Evolutionary conservation across 2,329 filamentous ascomycete species (phyloP).

Genomic region (Pseudogymnoascus sp.): DNA sequence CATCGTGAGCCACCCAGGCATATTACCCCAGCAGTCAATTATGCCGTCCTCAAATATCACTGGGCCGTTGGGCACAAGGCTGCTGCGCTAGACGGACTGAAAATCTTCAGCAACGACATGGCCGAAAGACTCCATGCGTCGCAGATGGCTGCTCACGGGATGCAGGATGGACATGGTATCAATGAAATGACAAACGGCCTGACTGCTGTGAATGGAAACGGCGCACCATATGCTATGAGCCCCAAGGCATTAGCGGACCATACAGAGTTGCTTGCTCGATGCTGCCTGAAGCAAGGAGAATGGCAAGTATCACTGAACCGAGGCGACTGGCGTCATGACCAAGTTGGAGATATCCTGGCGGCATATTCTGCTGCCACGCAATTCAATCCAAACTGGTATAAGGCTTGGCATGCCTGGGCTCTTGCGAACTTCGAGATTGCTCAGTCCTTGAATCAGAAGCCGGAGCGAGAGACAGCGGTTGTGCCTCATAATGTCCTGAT

Average conservation of each 20-base stretch:
- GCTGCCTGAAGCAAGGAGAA: conserved; percentile 91
- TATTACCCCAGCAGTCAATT: conserved; percentile 67
- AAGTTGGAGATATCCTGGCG: conserved; percentile 80
- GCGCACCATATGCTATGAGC: conserved; percentile 33
- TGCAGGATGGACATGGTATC: conserved; percentile 28
- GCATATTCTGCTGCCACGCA: conserved; percentile 88
- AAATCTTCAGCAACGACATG: conserved; percentile 53
- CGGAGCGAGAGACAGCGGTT: conserved; percentile 30
- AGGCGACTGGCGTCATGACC: conserved; percentile 80
- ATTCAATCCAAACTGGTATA: conserved; percentile 94
- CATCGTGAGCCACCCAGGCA: conserved; percentile 12
- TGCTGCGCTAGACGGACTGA: conserved; percentile 50
- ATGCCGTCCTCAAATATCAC: conserved; percentile 94
- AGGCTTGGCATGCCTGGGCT: conserved; percentile 99
- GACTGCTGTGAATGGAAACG: conserved; percentile 28
- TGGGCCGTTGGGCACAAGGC: conserved; percentile 76
- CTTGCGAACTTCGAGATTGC: conserved; percentile 98
- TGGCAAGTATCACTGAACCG: conserved; percentile 85
- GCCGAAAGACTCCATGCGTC: conserved; percentile 31
- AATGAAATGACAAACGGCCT: conserved; percentile 30
- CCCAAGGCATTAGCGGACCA: conserved; percentile 48
- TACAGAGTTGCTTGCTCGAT: conserved; percentile 77
- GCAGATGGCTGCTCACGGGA: conserved; percentile 23
- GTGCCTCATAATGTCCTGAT: conserved; percentile 60
- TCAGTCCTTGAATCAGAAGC: conserved; percentile 53